Evolutionary conservation across 148 eudicot genomes (phyloP).

Genomic region (Salicornia ramosissima): DNA sequence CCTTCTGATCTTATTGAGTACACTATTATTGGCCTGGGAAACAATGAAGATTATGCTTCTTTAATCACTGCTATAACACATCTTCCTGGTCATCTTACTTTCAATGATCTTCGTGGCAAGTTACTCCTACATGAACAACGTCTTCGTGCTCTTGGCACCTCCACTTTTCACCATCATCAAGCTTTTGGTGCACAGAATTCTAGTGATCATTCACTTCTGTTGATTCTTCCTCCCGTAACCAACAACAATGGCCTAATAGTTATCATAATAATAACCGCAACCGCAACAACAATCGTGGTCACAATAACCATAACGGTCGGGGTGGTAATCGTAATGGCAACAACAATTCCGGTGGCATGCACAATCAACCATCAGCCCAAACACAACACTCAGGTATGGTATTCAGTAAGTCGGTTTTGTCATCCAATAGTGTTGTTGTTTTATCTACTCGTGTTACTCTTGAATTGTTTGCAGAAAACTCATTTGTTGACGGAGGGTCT

Average conservation of each 20-base stretch:
- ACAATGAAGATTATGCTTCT: neutral
- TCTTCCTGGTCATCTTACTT: neutral
- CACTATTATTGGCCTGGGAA: neutral
- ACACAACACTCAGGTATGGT: neutral
- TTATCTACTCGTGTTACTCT: neutral
- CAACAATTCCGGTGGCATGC: neutral
- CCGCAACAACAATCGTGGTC: no score
- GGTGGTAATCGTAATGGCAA: neutral
- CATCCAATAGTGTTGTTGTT: neutral
- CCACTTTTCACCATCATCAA: neutral
- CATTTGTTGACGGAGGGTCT: neutral
- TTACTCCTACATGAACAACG: constrained; percentile 3
- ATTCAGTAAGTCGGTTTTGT: neutral
- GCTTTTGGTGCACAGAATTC: neutral
- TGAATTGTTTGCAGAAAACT: neutral
- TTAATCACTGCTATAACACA: neutral
- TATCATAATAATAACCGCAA: neutral
- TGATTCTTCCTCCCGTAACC: neutral
- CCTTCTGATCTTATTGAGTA: neutral
- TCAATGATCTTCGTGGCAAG: neutral
- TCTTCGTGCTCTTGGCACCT: neutral
- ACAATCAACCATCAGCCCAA: neutral
- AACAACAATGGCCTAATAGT: neutral
- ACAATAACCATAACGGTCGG: neutral
- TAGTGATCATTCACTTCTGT: no score